These are phyloP conservation scores for Isatis tinctoria DNA, from an alignment of 345 rosid species.

Conservation along the genomic window DNA sequence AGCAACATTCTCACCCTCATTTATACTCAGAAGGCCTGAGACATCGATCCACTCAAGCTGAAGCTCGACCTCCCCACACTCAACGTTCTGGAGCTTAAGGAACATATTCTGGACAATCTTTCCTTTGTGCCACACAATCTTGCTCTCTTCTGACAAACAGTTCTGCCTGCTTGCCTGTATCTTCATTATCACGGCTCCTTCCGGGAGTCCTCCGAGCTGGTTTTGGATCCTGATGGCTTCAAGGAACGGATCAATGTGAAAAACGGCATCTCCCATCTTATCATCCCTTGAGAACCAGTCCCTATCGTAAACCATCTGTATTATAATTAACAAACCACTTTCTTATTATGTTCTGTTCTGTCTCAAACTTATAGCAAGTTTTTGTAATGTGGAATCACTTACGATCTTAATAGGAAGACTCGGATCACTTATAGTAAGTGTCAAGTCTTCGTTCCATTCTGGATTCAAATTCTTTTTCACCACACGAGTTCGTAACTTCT, in stretches of 20 bases:
- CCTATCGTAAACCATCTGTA: conserved; percentile 65
- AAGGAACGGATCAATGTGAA: conserved; percentile 42
- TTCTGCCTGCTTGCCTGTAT: conserved; percentile 47
- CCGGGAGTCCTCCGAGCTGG: conserved; percentile 34
- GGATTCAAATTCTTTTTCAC: conserved; percentile 63
- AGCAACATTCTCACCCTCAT: neutral
- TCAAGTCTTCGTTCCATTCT: conserved; percentile 82
- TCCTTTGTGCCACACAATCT: conserved; percentile 47
- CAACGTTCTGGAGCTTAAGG: conserved; percentile 54
- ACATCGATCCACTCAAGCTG: conserved; percentile 61
- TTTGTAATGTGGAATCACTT: conserved; percentile 26
- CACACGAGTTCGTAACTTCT: conserved; percentile 76
- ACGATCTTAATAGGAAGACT: conserved; percentile 60
- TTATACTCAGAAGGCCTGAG: neutral
- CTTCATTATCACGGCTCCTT: conserved; percentile 49
- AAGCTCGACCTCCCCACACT: conserved; percentile 56
- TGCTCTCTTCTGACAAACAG: conserved; percentile 58
- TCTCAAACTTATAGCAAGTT: neutral
- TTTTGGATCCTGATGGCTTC: conserved; percentile 45
- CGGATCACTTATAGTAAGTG: conserved; percentile 63
- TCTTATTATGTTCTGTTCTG: neutral
- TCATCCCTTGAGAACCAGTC: conserved; percentile 68
- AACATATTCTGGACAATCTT: conserved; percentile 51
- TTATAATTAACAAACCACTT: neutral
- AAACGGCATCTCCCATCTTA: conserved; percentile 82